Evolutionary conservation across 192 early-diverging fungal genomes (phyloP).

Genomic region (Coemansia sp.): DNA sequence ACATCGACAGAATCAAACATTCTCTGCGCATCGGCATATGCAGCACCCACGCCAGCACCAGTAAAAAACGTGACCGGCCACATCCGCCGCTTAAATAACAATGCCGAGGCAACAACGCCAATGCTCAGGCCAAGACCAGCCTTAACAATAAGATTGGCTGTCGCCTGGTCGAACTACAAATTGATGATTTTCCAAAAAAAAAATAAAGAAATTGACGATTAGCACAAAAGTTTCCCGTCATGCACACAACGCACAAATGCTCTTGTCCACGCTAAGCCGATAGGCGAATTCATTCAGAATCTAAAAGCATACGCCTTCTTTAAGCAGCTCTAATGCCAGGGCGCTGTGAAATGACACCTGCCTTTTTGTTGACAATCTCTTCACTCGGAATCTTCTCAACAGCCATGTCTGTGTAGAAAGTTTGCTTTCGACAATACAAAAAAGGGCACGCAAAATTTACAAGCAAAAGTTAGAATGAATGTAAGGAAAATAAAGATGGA

Average conservation of each 20-base stretch:
- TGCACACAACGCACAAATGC: no score
- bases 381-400: conserved; percentile 58
- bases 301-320: no score
- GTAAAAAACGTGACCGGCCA: conserved; percentile 86
- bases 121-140: conserved; percentile 77
- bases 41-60: conserved; percentile 78
- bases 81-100: conserved; percentile 80
- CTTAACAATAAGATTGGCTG: conserved; percentile 81
- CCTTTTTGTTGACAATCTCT: conserved; percentile 64
- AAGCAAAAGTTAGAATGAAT: conserved; percentile 2
- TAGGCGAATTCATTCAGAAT: no score
- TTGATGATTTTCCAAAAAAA: conserved; percentile 2
- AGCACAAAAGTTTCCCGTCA: neutral
- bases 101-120: conserved; percentile 82
- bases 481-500: neutral
- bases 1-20: conserved; percentile 50
- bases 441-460: neutral
- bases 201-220: neutral
- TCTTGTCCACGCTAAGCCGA: no score
- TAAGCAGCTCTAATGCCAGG: neutral
- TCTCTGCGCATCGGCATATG: conserved; percentile 76
- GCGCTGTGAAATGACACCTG: conserved; percentile 18
- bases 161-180: conserved; percentile 79
- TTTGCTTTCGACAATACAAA: conserved; percentile 7
- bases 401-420: conserved; percentile 17